Base-by-base conservation (phyloP, 176 grass and related monocot genomes). In the Ensete ventricosum region DNA sequence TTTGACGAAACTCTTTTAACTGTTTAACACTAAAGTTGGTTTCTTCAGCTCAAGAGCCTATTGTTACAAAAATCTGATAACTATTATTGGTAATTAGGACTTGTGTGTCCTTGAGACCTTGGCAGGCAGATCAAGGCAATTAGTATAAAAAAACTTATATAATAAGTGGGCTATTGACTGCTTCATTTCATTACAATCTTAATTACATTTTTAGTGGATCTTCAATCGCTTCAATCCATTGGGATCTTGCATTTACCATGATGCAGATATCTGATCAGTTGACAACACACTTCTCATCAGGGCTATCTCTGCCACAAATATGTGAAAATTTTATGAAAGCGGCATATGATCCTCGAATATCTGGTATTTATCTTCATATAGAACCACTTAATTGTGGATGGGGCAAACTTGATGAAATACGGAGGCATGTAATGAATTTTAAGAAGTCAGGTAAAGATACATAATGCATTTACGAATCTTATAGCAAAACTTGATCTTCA, bases 271-370 rank as follows among this genome's bases (percentile, higher is more conserved):
- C 88, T 23, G 94, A 98, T 85, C 90, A 93, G 62, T 64, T 93
- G 63, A 87, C 85, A 52, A 85, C 34, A 26, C 81, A 86, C 70
- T 98, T 98, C 83, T 54, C 82, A 16, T 90, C 90, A 3, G 94
- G 86, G 10, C 60, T 98, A 8, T 93, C 94, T 14, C 78, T 98
- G 55, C 95, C 95, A 22, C 84, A 93, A 89, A 89, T 98, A 34
- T 98, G 95, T 8, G 90, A 98, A 59, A 90, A 89, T 67, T 91
- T 98, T 76, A 82, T 83, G 67, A 98, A 98, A 84, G 95, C 90
- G 20, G 86, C 88, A 50, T 98, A 98, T 82, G 95, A 98, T 70
- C 84, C 95, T 77, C 88, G 88, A 54, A 87, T 98, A 88, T 87
- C 88, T 2, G 95, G 95, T 76, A 77, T 98, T 19, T 98, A 93